Percentiles rank a stretch among this genome's conserved stretches.
phyloP scores from a whole-genome alignment of 164 flowering plant genomes.

The Dillenia suffruticosa region DNA sequence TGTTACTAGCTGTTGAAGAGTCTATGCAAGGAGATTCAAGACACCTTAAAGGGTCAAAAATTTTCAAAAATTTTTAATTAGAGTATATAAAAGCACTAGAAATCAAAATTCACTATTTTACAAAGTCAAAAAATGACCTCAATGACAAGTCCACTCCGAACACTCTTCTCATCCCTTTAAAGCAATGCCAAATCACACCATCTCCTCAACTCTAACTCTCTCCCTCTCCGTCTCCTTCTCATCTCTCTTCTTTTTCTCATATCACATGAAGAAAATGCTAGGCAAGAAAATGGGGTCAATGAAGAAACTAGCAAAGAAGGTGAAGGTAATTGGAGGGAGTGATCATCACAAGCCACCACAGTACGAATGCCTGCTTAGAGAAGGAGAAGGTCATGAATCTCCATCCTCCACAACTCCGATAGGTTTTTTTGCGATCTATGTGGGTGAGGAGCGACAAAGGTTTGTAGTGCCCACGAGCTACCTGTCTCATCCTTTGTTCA shows the following conservation, averaged over 20 bases:
- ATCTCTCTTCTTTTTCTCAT: not conserved
- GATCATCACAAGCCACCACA: conserved; percentile 9
- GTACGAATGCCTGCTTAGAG: conserved; percentile 28
- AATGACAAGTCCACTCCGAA: too few species aligned
- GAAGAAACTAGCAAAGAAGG: conserved; percentile 50
- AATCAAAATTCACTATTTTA: too few species aligned
- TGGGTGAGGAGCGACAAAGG: conserved; percentile 67
- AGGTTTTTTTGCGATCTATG: conserved; percentile 69
- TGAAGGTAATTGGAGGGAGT: conserved; percentile 20
- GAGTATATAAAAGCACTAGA: too few species aligned
- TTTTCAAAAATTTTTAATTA: too few species aligned
- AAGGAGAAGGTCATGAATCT: conserved; percentile 11
- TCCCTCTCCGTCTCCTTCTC: not conserved
- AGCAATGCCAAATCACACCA: not conserved
- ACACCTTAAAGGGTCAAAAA: too few species aligned
- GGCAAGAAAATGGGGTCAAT: conserved; percentile 41
- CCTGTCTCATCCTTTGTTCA: conserved; percentile 82
- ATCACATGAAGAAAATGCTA: conserved; percentile 22
- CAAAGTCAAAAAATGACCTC: too few species aligned
- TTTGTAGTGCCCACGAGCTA: conserved; percentile 69
- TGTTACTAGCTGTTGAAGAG: too few species aligned
- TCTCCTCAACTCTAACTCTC: not conserved
- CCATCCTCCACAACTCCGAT: conserved; percentile 33
- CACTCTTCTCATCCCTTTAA: too few species aligned
- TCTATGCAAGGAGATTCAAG: too few species aligned